phyloP scores from a whole-genome alignment of 192 early-diverging fungal genomes.

The Gaertneriomyces semiglobifer region DNA sequence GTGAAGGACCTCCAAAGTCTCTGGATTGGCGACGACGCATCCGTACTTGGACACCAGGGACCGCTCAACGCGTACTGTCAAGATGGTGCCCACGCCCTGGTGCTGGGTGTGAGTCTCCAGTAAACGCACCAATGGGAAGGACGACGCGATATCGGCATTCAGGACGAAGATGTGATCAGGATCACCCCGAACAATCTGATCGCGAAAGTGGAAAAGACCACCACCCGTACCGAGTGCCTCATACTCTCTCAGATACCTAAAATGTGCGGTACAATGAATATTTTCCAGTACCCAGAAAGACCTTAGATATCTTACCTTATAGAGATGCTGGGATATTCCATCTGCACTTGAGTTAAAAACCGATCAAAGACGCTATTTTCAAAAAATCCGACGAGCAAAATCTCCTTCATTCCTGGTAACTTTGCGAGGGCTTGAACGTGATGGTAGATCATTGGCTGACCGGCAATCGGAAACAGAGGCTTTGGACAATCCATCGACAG shows the following conservation, averaged over 20 bases:
- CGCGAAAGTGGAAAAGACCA: conserved; percentile 97
- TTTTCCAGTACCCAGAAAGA: not conserved
- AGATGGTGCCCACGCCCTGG: conserved; percentile 79
- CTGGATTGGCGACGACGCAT: conserved; percentile 84
- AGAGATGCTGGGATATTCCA: conserved; percentile 80
- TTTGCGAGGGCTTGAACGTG: conserved; percentile 90
- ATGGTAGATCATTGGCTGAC: conserved; percentile 93
- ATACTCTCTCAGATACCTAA: conserved; percentile 95
- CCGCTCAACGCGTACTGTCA: conserved; percentile 81
- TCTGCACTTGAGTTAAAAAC: conserved; percentile 81
- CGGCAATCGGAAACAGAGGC: conserved; percentile 98
- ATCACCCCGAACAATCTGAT: conserved; percentile 88
- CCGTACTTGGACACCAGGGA: conserved; percentile 84
- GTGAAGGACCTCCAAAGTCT: conserved; percentile 88
- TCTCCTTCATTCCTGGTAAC: conserved; percentile 85
- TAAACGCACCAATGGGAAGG: conserved; percentile 88
- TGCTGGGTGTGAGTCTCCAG: conserved; percentile 78
- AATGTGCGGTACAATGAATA: not conserved
- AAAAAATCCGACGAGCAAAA: conserved; percentile 95
- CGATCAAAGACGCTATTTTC: conserved; percentile 88
- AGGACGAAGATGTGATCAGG: conserved; percentile 93
- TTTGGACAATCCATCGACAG: conserved; percentile 94
- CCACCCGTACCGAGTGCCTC: conserved; percentile 95
- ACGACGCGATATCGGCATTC: conserved; percentile 94
- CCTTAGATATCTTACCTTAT: conserved; percentile 66